These are phyloP conservation scores for Caloboletus inedulis DNA, from an alignment of 1,284 basidiomycete species.

Conservation along the genomic window DNA sequence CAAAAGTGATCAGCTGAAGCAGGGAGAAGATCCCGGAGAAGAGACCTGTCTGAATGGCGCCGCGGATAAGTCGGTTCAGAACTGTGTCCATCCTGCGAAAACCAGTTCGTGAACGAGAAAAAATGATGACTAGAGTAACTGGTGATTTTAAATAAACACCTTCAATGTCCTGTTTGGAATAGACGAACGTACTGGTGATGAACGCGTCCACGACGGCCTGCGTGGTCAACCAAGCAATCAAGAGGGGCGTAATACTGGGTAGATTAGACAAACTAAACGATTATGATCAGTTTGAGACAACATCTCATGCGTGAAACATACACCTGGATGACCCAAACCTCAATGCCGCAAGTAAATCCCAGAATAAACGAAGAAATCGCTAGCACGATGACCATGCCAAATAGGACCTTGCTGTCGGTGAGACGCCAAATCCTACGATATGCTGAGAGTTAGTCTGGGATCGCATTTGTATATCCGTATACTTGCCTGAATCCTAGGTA, in stretches of 20 bases:
- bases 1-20: slow-evolving; percentile 42
- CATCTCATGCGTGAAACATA: slow-evolving; percentile 23
- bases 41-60: slow-evolving; percentile 45
- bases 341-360: slow-evolving; percentile 38
- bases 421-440: slow-evolving; percentile 30
- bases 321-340: slow-evolving; percentile 37
- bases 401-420: slow-evolving; percentile 36
- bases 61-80: slow-evolving; percentile 45
- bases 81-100: slow-evolving; percentile 43
- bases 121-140: slow-evolving; percentile 34
- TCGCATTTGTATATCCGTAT: no score
- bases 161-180: neutral
- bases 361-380: slow-evolving; percentile 38
- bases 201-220: no score
- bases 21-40: slow-evolving; percentile 45
- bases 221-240: no score
- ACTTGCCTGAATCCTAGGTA: slow-evolving; percentile 13
- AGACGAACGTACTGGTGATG: no score
- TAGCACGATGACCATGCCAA: slow-evolving; percentile 32
- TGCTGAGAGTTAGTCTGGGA: neutral
- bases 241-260: no score
- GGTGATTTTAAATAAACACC: slow-evolving; percentile 5
- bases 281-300: neutral
- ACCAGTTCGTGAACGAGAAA: slow-evolving; percentile 43
- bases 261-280: no score